Evolutionary conservation across 768 basidiomycete species (phyloP), one percentile per base, ranked within the genome.

Genomic region (Roridomyces roridus): DNA sequence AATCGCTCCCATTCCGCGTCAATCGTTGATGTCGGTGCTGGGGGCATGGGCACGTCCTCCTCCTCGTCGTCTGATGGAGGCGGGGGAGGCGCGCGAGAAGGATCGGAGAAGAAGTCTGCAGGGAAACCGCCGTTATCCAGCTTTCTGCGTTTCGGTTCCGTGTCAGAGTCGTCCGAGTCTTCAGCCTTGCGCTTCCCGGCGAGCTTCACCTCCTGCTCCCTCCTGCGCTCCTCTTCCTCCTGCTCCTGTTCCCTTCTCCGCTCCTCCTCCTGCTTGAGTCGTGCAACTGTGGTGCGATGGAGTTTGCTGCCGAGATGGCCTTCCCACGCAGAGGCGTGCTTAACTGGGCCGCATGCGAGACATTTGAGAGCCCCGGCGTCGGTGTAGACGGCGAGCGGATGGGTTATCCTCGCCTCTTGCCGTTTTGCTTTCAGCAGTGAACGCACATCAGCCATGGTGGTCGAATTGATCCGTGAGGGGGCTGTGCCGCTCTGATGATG

Each of bases 301-400:
- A 72, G 72, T 73, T 94, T 94, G 74, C 88, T 91, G 12, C 88
- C 91, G 18, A 94, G 69, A 72, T 94, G 92, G 20, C 92, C 91
- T 56, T 92, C 86, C 92, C 92, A 94, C n/a, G 89, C 88, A 23
- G 88, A 84, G 4, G 89, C 81, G 65, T 92, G 85, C 65, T 92
- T 94, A 53, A 94, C 79, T 18, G 76, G 80, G 2, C 78, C 78
- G 66, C 92, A 94, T 23, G 85, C 81, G 5, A 77, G 65, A 64
- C 92, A 94, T 54, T 85, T 83, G 25, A 94, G 77, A 66, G 89
- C 87, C 42, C 91, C 89, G 24, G 74, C 73, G 5, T 82, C 63
- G 23, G 73, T 84, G 67, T 94, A 94, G 4, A 86, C 72, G 6
- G 92, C 92, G 39, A 86, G 77, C 2, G 89, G 89, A 65, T 94